Percentiles rank a stretch among this genome's conserved stretches.
These are phyloP conservation scores for Kwoniella shandongensis DNA, from an alignment of 768 basidiomycete genomes.

Conservation along the genomic window DNA sequence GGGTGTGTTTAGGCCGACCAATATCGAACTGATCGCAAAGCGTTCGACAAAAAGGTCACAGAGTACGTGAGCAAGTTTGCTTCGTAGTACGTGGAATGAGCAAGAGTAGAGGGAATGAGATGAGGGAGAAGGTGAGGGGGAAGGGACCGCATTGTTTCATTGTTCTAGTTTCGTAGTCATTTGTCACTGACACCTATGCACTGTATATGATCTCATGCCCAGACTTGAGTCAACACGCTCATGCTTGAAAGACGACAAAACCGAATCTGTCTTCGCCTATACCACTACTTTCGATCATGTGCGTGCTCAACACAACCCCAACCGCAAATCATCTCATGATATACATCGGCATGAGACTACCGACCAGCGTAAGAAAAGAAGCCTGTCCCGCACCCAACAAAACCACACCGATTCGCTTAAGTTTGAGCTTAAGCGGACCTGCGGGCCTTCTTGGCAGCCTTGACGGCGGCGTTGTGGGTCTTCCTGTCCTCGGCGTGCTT, in stretches of 20 bases:
- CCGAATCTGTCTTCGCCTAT: too few species aligned
- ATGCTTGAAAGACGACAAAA: too few species aligned
- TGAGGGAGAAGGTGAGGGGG: too few species aligned
- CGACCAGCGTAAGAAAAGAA: slow-evolving; percentile 15
- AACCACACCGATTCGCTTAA: slow-evolving; percentile 13
- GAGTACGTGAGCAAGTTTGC: slow-evolving; percentile 41
- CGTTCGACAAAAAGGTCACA: slow-evolving; percentile 43
- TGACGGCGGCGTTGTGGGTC: slow-evolving; percentile 73
- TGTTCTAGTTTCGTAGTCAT: too few species aligned
- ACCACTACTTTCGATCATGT: too few species aligned
- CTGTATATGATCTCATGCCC: too few species aligned
- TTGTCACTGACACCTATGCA: too few species aligned
- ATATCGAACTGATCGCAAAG: slow-evolving; percentile 42
- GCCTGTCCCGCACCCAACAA: neutral
- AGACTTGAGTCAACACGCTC: too few species aligned
- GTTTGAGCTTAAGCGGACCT: too few species aligned
- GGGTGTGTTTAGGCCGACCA: slow-evolving; percentile 36
- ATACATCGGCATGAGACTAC: slow-evolving; percentile 23
- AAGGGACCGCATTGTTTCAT: too few species aligned
- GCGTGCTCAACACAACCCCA: neutral
- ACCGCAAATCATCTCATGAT: slow-evolving; percentile 17
- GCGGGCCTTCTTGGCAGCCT: slow-evolving; percentile 53
- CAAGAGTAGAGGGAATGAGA: too few species aligned
- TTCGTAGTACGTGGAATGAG: neutral
- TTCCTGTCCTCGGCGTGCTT: slow-evolving; percentile 94